Base-by-base conservation (phyloP, 2,329 filamentous ascomycete genomes). In the Xylogone sp. region DNA sequence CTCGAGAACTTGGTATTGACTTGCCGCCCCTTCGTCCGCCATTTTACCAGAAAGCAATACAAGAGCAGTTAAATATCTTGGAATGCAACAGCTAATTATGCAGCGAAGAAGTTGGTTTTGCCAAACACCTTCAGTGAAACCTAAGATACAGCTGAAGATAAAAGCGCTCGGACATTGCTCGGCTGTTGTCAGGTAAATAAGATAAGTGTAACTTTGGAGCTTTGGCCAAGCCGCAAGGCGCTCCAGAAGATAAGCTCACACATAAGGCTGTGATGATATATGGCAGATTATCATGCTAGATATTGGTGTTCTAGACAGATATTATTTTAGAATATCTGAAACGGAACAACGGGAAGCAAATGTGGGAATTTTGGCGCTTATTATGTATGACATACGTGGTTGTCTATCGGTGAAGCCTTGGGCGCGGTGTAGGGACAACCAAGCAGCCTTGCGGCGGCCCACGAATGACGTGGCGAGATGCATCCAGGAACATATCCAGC, bases 1-100 rank as follows among this genome's bases (percentile, higher is more conserved):
- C 77, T 97, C 93, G 64, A 97, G 81, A 69, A 97, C 88, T 73
- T 96, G 89, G 71, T 96, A 99, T 68, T 89, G 87, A 65, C 86
- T 85, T 63, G 92, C 88, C 76, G 95, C 86, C 59, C 76, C 79
- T 71, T 82, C 79, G 68, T 78, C 76, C 42, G 75, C 76, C 81
- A 84, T 82, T 53, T 62, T 53, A 34, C 49, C 43, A 21, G n/a
- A 16, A 18, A 20, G 22, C 34, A 39, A 39, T 39, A 16, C 34
- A 39, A 39, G 34, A 39, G n/a, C 34, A 39, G n/a, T 39, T 16
- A 18, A 39, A 39, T 39, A 39, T 39, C 34, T 16, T 39, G 34
- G n/a, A 39, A 39, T 39, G 34, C 34, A 39, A 13, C 34, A 39
- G 13, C 8, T 16, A 39, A 39, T 16, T 39, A 16, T 9, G 34